Percentiles rank a stretch among this genome's conserved stretches.
Evolutionary conservation across 2,329 filamentous ascomycete genomes (phyloP).

Genomic region (Diplodia seriata): DNA sequence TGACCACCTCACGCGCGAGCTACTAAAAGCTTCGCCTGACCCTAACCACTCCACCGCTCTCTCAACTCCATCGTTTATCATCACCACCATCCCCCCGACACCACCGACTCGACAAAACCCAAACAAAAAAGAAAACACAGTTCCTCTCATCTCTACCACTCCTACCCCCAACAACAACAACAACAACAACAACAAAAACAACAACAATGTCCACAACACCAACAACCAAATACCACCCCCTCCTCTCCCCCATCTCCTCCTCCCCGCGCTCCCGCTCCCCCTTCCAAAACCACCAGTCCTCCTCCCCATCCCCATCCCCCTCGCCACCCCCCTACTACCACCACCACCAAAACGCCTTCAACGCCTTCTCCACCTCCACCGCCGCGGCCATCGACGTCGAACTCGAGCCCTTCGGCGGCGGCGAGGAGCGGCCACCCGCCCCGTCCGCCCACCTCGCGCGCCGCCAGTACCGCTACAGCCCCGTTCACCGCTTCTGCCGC

Average conservation of each 20-base stretch:
- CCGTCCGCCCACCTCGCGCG: too few species aligned
- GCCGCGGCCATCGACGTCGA: conserved; percentile 7
- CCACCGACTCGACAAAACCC: too few species aligned
- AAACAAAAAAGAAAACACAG: too few species aligned
- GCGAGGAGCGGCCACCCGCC: conserved; percentile 1
- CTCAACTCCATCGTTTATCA: too few species aligned
- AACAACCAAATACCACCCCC: conserved; percentile 13
- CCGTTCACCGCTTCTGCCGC: conserved; percentile 18
- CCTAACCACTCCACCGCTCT: background rate
- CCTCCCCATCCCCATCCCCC: background rate
- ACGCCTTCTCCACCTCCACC: background rate
- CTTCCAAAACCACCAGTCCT: background rate
- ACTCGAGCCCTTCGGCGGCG: conserved; percentile 25
- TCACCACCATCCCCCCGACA: too few species aligned
- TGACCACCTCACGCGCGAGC: background rate
- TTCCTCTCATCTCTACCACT: background rate
- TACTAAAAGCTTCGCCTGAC: conserved; percentile 2
- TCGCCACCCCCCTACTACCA: too few species aligned
- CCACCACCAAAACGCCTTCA: too few species aligned
- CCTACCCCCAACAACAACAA: background rate
- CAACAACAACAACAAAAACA: background rate
- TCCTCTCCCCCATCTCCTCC: conserved; percentile 10
- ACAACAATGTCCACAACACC: background rate
- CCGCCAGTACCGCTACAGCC: background rate
- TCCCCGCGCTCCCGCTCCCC: background rate